Evolutionary conservation across 2,329 filamentous ascomycete species (phyloP), one percentile per base, ranked within the genome.

Genomic region (Akanthomyces dipterigenus): DNA sequence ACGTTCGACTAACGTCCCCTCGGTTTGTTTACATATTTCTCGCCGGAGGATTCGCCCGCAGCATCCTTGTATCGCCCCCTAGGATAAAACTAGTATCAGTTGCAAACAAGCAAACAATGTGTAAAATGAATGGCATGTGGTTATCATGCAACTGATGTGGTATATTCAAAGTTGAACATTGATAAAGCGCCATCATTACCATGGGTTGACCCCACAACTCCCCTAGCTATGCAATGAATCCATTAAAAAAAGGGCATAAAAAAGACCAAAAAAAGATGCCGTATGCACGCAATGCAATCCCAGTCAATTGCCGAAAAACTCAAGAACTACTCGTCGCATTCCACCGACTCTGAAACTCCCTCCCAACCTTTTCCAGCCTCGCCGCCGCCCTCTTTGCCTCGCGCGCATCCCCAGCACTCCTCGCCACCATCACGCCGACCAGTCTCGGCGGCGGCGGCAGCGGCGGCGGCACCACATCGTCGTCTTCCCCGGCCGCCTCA

Each of bases 301-400:
- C 26, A 38, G 51, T 7, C 18, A 49, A 20, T n/a, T n/a, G n/a
- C n/a, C n/a, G 18, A 55, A 9, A 18, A 2, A 7, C 16, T 51
- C 46, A 57, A 54, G 50, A 20, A 20, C 34, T n/a, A 54, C 45
- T 54, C 26, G 73, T 56, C 24, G 73, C 73, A 22, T 34, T 50
- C 81, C 82, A 85, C 63, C 80, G 78, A 28, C 73, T 72, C 68
- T 87, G 84, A 53, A 87, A 80, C 51, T 80, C 78, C 62, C 78
- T 73, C 1, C 80, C 84, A 3, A 85, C 73, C 57, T 76, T 76
- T 71, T 87, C 83, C 12, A 87, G 69, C 61, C 78, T 75, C 0
- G 76, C 77, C 0, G 80, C 80, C 1, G 82, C 82, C 50, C 79
- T 76, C 11, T 81, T 76, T 1, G 82, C 84, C 62, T 85, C 82